Evolutionary conservation across 108 stramenopile genomes (phyloP).

Genomic region (Asterionellopsis glacialis): DNA sequence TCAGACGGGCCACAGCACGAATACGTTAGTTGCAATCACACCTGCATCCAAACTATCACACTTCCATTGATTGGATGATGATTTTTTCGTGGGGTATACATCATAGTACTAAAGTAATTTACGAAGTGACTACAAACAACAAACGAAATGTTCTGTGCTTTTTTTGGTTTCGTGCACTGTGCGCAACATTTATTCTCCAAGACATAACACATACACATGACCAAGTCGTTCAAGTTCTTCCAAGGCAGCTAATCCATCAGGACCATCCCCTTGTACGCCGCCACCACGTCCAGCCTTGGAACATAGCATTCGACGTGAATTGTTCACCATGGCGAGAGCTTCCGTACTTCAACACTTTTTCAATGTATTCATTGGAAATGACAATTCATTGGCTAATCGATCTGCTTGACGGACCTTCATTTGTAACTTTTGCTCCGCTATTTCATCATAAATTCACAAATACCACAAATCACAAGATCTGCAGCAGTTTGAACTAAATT

Average conservation of each 20-base stretch:
- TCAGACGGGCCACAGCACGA: too few species aligned
- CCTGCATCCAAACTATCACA: too few species aligned
- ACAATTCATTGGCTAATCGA: slow-evolving; percentile 69
- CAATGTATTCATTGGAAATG: slow-evolving; percentile 70
- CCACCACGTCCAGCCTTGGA: slow-evolving; percentile 56
- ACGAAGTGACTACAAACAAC: too few species aligned
- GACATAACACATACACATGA: slow-evolving; percentile 76
- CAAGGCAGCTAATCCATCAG: slow-evolving; percentile 72
- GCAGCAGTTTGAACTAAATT: slow-evolving; percentile 77
- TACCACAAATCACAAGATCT: slow-evolving; percentile 75
- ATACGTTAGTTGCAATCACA: too few species aligned
- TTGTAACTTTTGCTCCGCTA: slow-evolving; percentile 47
- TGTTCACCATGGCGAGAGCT: slow-evolving; percentile 38
- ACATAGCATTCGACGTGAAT: slow-evolving; percentile 56
- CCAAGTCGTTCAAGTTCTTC: slow-evolving; percentile 82
- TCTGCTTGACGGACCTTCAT: slow-evolving; percentile 71
- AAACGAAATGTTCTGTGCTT: too few species aligned
- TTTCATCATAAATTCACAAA: slow-evolving; percentile 74
- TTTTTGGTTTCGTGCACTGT: too few species aligned
- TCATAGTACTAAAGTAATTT: too few species aligned
- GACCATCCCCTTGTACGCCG: slow-evolving; percentile 62
- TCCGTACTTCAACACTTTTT: slow-evolving; percentile 63
- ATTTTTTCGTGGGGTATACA: too few species aligned
- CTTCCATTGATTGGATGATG: too few species aligned
- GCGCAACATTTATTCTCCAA: too few species aligned